Evolutionary conservation across 176 grass and related monocot species (phyloP).

Genomic region (Urochloa ruziziensis): DNA sequence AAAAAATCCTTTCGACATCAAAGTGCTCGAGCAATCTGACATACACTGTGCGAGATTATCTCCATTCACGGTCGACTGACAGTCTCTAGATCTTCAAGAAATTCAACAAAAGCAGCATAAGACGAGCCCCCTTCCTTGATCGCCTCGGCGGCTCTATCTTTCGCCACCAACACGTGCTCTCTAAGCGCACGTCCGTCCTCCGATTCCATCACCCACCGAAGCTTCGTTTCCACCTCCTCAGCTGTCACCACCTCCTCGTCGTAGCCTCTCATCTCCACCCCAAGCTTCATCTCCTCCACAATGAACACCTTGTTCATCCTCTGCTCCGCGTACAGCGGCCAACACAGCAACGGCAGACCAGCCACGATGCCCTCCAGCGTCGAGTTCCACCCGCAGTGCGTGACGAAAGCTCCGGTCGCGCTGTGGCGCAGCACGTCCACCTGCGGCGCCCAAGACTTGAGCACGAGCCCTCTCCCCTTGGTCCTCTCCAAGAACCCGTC

Average conservation of each 20-base stretch:
- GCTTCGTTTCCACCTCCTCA: conserved; percentile 38
- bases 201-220: conserved; percentile 41
- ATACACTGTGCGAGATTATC: background rate
- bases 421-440: conserved; percentile 42
- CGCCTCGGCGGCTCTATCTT: background rate
- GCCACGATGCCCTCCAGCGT: conserved; percentile 40
- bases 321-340: conserved; percentile 46
- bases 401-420: conserved; percentile 40
- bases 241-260: conserved; percentile 29
- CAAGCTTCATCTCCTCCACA: conserved; percentile 42
- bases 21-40: background rate
- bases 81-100: background rate
- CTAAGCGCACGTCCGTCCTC: conserved; percentile 22
- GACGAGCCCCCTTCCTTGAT: conserved; percentile 23
- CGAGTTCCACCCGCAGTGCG: conserved; percentile 65
- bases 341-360: conserved; percentile 41
- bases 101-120: conserved; percentile 11
- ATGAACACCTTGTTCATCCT: conserved; percentile 51
- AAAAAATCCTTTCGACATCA: too few relatives aligned
- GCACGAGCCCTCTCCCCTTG: conserved; percentile 32
- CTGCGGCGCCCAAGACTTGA: conserved; percentile 58
- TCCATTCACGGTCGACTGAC: background rate
- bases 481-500: conserved; percentile 45
- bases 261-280: conserved; percentile 37
- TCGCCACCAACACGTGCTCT: background rate